These are phyloP conservation scores for Trypanosoma boissoni DNA, from an alignment of 208 protist genomes.

Conservation along the genomic window DNA sequence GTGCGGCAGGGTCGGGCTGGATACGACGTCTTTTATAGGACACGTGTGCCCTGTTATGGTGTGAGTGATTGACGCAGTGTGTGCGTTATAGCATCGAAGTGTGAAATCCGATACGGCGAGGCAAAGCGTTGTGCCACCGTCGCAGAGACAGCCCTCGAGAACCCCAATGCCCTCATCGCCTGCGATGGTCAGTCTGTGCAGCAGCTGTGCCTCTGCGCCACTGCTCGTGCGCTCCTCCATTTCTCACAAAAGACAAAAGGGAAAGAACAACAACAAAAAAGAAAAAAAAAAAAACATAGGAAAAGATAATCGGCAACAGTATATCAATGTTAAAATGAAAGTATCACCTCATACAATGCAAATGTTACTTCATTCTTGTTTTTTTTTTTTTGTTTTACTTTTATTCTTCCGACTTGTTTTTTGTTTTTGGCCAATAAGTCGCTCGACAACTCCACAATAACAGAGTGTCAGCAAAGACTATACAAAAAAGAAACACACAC, in stretches of 20 bases:
- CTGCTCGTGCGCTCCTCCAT: neutral
- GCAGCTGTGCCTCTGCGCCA: constrained; percentile 27
- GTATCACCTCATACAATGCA: constrained; percentile 7
- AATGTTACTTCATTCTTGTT: too few species aligned
- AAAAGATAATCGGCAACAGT: constrained; percentile 17
- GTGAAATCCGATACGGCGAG: constrained; percentile 56
- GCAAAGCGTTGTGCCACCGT: constrained; percentile 39
- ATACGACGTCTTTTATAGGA: constrained; percentile 55
- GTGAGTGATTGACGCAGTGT: constrained; percentile 36
- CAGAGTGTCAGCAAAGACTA: too few species aligned
- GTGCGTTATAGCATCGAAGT: constrained; percentile 65
- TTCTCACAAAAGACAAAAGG: constrained; percentile 9
- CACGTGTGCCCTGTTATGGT: constrained; percentile 64
- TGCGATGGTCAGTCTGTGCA: constrained; percentile 55
- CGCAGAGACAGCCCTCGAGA: constrained; percentile 67
- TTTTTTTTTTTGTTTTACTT: too few species aligned
- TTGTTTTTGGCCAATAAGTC: too few species aligned
- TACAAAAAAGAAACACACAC: too few species aligned
- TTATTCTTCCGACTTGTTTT: too few species aligned
- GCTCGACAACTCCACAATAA: too few species aligned
- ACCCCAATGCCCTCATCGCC: constrained; percentile 59
- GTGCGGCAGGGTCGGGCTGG: constrained; percentile 37
- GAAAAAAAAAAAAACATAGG: constrained; percentile 18
- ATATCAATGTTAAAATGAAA: constrained; percentile 4
- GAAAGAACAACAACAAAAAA: constrained; percentile 1